Evolutionary conservation across 176 grass and related monocot genomes (phyloP).

Genomic region (Cenchrus purpureus): DNA sequence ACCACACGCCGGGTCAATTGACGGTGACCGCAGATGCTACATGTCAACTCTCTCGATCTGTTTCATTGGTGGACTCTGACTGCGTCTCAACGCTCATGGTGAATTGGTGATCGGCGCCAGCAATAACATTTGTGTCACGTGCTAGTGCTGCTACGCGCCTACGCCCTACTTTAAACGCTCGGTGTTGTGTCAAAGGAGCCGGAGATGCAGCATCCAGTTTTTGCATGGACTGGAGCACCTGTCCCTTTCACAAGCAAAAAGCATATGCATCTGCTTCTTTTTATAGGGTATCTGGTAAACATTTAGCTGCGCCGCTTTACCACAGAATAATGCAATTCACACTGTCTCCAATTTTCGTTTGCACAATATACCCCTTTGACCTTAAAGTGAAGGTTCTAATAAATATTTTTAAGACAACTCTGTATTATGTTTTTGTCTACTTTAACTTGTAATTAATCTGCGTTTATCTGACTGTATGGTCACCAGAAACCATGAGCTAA

Average conservation of each 20-base stretch:
- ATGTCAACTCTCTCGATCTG: constrained; percentile 3
- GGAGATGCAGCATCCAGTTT: background rate
- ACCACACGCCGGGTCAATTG: background rate
- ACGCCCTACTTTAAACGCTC: background rate
- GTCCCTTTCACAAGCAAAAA: background rate
- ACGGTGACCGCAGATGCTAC: background rate
- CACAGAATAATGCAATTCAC: background rate
- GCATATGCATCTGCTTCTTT: background rate
- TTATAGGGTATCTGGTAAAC: background rate
- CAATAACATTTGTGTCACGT: background rate
- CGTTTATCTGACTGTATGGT: background rate
- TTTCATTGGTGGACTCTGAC: background rate
- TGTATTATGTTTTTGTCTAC: background rate
- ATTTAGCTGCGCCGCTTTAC: background rate
- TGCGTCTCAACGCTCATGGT: background rate
- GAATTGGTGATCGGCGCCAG: background rate
- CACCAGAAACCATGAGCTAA: background rate
- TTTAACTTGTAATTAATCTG: background rate
- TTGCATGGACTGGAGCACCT: background rate
- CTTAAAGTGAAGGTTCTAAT: background rate
- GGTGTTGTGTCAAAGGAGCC: background rate
- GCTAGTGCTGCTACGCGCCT: background rate
- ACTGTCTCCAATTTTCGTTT: background rate
- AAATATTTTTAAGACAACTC: background rate
- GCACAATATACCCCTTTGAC: background rate